Percentiles rank a stretch among this genome's conserved stretches.
Conservation (phyloP, 805 yeast genomes). For the Ogataea nakhonphanomensis region DNA sequence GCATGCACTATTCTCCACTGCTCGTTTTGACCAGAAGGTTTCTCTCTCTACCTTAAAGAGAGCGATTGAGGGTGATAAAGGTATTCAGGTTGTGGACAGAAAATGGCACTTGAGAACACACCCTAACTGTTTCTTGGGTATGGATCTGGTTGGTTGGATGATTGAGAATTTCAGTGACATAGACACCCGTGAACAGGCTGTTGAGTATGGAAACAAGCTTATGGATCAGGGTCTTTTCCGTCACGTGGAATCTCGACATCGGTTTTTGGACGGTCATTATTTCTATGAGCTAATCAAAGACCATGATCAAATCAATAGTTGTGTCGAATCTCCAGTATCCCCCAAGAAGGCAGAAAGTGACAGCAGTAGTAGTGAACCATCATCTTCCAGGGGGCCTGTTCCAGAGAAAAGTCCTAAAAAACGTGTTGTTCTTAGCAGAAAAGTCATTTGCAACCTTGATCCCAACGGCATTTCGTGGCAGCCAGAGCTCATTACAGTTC, state of each 20-base stretch:
- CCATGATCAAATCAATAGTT: conserved; percentile 36
- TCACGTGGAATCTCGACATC: conserved; percentile 84
- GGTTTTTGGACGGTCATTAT: conserved; percentile 88
- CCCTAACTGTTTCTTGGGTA: conserved; percentile 75
- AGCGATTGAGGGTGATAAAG: conserved; percentile 63
- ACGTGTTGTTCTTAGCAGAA: conserved; percentile 58
- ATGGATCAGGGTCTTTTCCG: conserved; percentile 68
- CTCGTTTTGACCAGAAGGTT: conserved; percentile 45
- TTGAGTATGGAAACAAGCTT: conserved; percentile 69
- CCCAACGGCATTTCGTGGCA: conserved; percentile 67
- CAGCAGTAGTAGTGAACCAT: background rate
- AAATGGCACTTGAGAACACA: conserved; percentile 89
- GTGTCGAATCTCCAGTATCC: conserved; percentile 12
- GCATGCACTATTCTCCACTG: conserved; percentile 23
- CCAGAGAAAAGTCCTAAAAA: conserved; percentile 1
- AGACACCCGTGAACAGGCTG: conserved; percentile 78
- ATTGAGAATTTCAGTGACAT: conserved; percentile 76
- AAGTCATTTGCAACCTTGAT: conserved; percentile 71
- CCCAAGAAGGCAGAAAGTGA: conserved; percentile 13
- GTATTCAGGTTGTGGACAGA: conserved; percentile 69
- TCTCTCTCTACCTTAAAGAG: conserved; percentile 52
- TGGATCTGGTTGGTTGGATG: conserved; percentile 84
- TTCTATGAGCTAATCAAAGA: conserved; percentile 71
- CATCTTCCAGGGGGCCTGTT: background rate
- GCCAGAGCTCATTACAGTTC: conserved; percentile 76